Evolutionary conservation across 257 asterid species (phyloP), one percentile per base, ranked within the genome.

Genomic region (Solanum neorickii): DNA sequence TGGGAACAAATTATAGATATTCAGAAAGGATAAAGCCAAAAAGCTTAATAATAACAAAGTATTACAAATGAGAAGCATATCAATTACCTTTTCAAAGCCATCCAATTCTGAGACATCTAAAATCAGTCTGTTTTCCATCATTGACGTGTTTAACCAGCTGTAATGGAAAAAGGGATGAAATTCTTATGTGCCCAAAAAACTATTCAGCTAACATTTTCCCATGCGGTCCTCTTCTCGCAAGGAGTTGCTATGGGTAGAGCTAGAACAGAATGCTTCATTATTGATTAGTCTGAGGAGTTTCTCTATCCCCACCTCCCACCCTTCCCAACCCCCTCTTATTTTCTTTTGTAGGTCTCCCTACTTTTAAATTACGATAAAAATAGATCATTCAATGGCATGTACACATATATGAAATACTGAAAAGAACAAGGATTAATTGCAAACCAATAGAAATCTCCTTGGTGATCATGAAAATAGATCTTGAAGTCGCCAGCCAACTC

Each of bases 381-480:
- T 29, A 37, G 62, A 68, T 59, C 66, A 56, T 83, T 29, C 44
- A 83, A 85, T 88, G 87, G 69, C 89, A 84, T 44, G 69, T 84
- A 83, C 35, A 86, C 18, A 18, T 18, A 49, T 10, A 47, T 5
- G 85, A 82, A 86, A 87, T 37, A 16, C 77, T 86, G 86, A 84
- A 82, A 52, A 75, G 41, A 87, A 72, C 20, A 83, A 88, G 84
- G 85, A 88, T 29, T 80, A 84, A 87, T 76, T 82, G 70, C 98
- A 11, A 82, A 97, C 99, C 99, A 95, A 87, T 95, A 97, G 89
- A 97, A 97, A 91, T 97, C 98, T 91, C 99, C 99, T 83, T 97
- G 98, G 87, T 94, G 98, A 88, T 95, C 99, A 72, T 97, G 98
- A 92, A 97, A 97, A 44, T 94, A 95, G 87, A 95, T 88, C 93